Base-by-base conservation (phyloP, 2,329 filamentous ascomycete species). In the Chrysosphaeria jannelii region DNA sequence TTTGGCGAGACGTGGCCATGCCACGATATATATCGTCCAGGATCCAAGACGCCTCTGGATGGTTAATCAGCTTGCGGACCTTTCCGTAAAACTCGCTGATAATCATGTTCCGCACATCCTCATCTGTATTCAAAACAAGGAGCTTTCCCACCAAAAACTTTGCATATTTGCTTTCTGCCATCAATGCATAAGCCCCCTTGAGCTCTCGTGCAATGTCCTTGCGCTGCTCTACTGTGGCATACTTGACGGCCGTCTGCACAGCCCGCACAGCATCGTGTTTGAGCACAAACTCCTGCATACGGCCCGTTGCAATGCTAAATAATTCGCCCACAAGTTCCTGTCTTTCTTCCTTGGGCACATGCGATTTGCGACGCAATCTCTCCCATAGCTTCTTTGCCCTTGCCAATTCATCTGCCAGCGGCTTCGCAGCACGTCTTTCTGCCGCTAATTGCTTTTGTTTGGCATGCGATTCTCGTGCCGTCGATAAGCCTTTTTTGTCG, bases 211-310 rank as follows among this genome's bases (percentile, higher is more conserved):
- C 76, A 36, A 97, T 91, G 48, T 68, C 62, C 44, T 68, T 74
- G 38, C 75, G 61, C 47, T 91, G 79, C 29, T 72, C 68, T 26
- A 64, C 53, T 21, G 69, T 88, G 22, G 76, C 71, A 46, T 97
- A 97, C 46, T 97, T 97, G 46, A 97, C 62, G 18, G 81, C 85
- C 8, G 79, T 91, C 48, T 97, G 85, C 13, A 97, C 71, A 20
- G 90, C 78, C 34, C 85, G 63, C n/a, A 90, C 81, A 17, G 78
- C 75, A 41, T 97, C 85, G 44, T 97, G 85, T 58, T 97, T 97
- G 48, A 97, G 72, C 11, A 91, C 81, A 34, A 93, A 90, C 30
- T 93, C 85, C 45, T 75, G 76, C 36, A 93, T 71, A 27, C 72
- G 64, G 25, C 79, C 81, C 13, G 74, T 85, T 36, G 91, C 72